Evolutionary conservation across 2,329 filamentous ascomycete species (phyloP).

Genomic region (Cercospora sp.): DNA sequence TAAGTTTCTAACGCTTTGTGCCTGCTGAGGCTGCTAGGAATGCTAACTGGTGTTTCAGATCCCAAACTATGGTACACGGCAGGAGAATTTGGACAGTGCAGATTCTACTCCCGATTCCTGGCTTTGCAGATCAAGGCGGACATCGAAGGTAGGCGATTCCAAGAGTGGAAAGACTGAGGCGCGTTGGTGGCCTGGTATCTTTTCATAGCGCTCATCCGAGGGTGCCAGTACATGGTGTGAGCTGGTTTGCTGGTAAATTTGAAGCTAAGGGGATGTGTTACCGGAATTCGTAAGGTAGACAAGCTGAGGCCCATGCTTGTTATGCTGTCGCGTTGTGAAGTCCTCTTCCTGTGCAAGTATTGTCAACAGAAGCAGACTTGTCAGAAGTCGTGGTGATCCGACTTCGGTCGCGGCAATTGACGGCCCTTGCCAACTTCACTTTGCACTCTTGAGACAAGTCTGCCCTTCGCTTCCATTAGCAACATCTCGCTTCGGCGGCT

Average conservation of each 20-base stretch:
- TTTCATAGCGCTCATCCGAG: background rate
- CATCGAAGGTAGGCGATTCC: conserved; percentile 28
- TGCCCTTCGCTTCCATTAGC: background rate
- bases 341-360: background rate
- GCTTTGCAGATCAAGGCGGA: conserved; percentile 49
- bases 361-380: background rate
- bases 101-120: conserved; percentile 52
- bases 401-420: background rate
- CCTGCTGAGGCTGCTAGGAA: background rate
- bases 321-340: background rate
- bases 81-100: conserved; percentile 45
- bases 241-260: background rate
- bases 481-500: background rate
- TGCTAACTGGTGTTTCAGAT: conserved; percentile 27
- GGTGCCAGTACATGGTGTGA: background rate
- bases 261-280: background rate
- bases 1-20: background rate
- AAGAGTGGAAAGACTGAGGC: background rate
- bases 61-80: conserved; percentile 50
- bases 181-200: background rate
- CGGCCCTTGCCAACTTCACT: background rate
- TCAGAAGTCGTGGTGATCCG: background rate
- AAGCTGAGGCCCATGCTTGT: background rate
- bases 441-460: background rate
- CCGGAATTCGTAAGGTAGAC: no score